Evolutionary conservation across 202 grass and related monocot genomes (phyloP), one percentile per base, ranked within the genome.

Genomic region (Schoenoplectus tabernaemontani): DNA sequence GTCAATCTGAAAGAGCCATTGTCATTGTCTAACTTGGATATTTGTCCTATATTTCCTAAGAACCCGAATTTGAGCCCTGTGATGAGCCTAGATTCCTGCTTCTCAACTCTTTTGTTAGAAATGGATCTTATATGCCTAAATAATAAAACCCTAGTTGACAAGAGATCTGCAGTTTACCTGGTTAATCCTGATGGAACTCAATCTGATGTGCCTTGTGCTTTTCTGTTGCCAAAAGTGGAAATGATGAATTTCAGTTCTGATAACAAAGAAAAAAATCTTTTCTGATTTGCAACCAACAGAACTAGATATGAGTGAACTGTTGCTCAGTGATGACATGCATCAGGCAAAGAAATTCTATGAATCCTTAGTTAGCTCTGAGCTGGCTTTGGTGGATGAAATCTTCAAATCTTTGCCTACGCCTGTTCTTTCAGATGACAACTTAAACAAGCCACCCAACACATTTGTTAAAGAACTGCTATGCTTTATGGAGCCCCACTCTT

Each of bases 321-420:
- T 89, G 82, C 86, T 90, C 80, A 84, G 83, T 84, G 71, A 87
- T 16, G 84, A 90, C 56, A 87, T 78, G 73, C 78, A 82, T 51
- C 62, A 78, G 78, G 82, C 61, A 69, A 89, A 57, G 34, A n/a
- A 4, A 41, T 86, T 94, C 62, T 89, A 92, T 87, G 91, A 94
- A 74, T 90, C 87, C 59, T 46, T 94, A 80, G 84, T 98, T 88
- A 92, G 86, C 80, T 88, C 78, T 82, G 95, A 94, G 84, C 85
- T 92, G 57, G 75, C 83, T 48, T 73, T 98, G 82, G 89, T 77
- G 41, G 95, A 98, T 72, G 88, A 90, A 81, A 86, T 81, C 65
- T 98, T 94, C 86, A 92, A 77, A 83, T 98, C 88, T 86, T 83
- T 98, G 26, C 95, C 95, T 63, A 83, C 56, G 16, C 95, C 95